These are phyloP conservation scores for Saprolegnia diclina DNA, from an alignment of 352 stramenopile species.

Conservation along the genomic window DNA sequence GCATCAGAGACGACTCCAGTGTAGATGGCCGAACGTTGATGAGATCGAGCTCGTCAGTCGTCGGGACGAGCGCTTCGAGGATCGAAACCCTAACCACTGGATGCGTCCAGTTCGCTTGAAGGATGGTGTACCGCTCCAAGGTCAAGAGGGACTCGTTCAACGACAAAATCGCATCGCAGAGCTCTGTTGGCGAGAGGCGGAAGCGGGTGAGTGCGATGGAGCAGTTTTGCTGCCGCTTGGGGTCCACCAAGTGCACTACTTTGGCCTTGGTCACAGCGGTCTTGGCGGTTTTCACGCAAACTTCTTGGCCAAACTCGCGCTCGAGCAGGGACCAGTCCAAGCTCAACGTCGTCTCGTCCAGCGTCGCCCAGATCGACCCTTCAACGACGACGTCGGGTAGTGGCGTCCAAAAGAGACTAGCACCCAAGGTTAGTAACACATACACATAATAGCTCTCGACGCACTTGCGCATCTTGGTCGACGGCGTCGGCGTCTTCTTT, in stretches of 20 bases:
- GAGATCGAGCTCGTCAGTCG: constrained; percentile 26
- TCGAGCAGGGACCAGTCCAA: constrained; percentile 8
- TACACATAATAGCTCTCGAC: neutral
- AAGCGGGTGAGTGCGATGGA: constrained; percentile 34
- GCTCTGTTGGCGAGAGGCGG: constrained; percentile 14
- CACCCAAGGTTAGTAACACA: neutral
- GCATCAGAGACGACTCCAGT: constrained; percentile 39
- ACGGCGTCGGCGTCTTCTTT: neutral
- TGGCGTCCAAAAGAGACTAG: constrained; percentile 19
- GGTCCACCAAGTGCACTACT: constrained; percentile 30
- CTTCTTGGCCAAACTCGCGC: constrained; percentile 14
- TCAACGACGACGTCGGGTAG: constrained; percentile 5
- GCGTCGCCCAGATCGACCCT: constrained; percentile 22
- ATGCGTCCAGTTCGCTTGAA: neutral
- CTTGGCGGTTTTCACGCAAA: neutral
- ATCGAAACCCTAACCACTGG: constrained; percentile 20
- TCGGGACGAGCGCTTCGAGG: constrained; percentile 29
- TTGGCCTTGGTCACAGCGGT: constrained; percentile 17
- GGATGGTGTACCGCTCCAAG: constrained; percentile 20
- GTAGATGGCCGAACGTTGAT: constrained; percentile 33
- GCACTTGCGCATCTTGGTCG: constrained; percentile 6
- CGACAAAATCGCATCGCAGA: constrained; percentile 28
- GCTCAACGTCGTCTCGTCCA: constrained; percentile 7
- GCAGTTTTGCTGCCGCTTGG: constrained; percentile 36
- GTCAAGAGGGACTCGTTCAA: constrained; percentile 29